Evolutionary conservation across 1,139 yeast species (phyloP).

Genomic region (Yamadazyma sp.): DNA sequence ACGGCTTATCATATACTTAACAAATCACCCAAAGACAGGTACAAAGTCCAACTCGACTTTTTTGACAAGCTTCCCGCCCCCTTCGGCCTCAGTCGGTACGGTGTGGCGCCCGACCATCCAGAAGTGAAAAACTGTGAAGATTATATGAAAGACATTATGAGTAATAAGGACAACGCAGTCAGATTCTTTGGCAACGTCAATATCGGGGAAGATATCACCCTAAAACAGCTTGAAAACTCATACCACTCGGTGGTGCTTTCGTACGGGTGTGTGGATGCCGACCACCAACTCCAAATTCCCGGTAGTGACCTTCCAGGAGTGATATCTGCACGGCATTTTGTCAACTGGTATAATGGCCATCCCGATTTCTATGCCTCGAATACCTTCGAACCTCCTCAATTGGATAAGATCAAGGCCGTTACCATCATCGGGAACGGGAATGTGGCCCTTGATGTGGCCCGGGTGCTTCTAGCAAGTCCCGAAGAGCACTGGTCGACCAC

Average conservation of each 20-base stretch:
- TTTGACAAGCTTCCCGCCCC: conserved; percentile 89
- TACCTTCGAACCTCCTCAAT: conserved; percentile 43
- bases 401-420: conserved; percentile 63
- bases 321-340: conserved; percentile 82
- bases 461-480: conserved; percentile 66
- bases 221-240: conserved; percentile 48
- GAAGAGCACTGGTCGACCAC: conserved; percentile 61
- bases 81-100: conserved; percentile 85
- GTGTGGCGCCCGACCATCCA: conserved; percentile 99
- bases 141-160: conserved; percentile 66
- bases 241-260: conserved; percentile 79
- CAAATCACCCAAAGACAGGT: conserved; percentile 28
- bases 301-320: conserved; percentile 69
- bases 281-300: conserved; percentile 54
- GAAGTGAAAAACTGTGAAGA: conserved; percentile 92
- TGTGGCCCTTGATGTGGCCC: conserved; percentile 91
- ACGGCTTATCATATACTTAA: conserved; percentile 76
- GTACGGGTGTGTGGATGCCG: conserved; percentile 74
- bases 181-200: conserved; percentile 74
- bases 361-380: conserved; percentile 51
- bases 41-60: conserved; percentile 55
- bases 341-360: conserved; percentile 94
- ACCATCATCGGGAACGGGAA: conserved; percentile 95
- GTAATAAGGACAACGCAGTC: conserved; percentile 28
- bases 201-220: conserved; percentile 56